Conservation (phyloP, 805 yeast species). For the Metschnikowia anglica region DNA sequence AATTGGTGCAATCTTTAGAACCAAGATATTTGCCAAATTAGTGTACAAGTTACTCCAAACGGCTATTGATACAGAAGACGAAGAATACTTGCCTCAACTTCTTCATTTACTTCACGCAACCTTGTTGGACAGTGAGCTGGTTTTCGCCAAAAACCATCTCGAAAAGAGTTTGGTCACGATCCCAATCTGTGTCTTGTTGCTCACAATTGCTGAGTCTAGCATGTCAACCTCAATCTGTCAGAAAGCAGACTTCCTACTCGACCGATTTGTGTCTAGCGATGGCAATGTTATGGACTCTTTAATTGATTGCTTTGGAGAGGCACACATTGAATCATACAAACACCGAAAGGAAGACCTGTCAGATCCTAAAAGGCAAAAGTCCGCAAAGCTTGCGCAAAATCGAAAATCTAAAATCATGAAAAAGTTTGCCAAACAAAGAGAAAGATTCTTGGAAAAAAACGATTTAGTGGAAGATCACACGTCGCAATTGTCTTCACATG, state of each 20-base stretch:
- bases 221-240: slow-evolving; percentile 48
- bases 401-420: slow-evolving; percentile 61
- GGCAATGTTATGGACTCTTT: slow-evolving; percentile 51
- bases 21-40: slow-evolving; percentile 53
- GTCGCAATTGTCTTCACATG: not conserved
- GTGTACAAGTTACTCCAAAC: slow-evolving; percentile 56
- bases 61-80: slow-evolving; percentile 51
- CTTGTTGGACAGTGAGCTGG: slow-evolving; percentile 47
- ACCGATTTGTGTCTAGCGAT: slow-evolving; percentile 49
- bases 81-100: slow-evolving; percentile 55
- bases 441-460: slow-evolving; percentile 43
- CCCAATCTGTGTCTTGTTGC: slow-evolving; percentile 56
- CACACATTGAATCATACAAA: slow-evolving; percentile 49
- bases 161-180: slow-evolving; percentile 50
- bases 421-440: slow-evolving; percentile 58
- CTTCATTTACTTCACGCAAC: slow-evolving; percentile 71
- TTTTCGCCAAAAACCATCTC: slow-evolving; percentile 40
- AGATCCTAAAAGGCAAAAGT: slow-evolving; percentile 57
- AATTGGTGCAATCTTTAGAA: slow-evolving; percentile 52
- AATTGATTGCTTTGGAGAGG: slow-evolving; percentile 56
- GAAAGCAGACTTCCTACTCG: slow-evolving; percentile 60
- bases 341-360: slow-evolving; percentile 38
- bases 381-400: slow-evolving; percentile 56
- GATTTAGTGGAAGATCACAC: slow-evolving; percentile 18
- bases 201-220: slow-evolving; percentile 49